phyloP scores from a whole-genome alignment of 2,329 filamentous ascomycete species.

The Magnaporthiopsis rhizophila region DNA sequence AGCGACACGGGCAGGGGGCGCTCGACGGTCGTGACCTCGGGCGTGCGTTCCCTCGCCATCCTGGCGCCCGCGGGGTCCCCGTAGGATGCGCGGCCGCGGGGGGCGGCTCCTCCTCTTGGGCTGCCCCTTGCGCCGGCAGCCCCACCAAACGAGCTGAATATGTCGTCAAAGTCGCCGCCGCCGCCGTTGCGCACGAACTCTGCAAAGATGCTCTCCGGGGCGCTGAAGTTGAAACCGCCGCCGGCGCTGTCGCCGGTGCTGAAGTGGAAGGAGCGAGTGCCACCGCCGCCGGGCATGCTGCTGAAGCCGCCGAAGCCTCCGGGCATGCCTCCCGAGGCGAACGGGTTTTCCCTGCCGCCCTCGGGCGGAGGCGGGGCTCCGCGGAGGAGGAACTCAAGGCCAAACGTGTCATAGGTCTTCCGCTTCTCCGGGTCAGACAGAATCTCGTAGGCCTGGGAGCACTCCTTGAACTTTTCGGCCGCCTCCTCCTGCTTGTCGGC shows the following conservation, averaged over 20 bases:
- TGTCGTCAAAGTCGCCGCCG: conserved; percentile 44
- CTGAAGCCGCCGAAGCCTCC: conserved; percentile 19
- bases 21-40: conserved; percentile 87
- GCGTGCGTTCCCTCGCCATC: conserved; percentile 47
- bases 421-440: conserved; percentile 95
- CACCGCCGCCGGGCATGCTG: conserved; percentile 30
- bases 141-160: conserved; percentile 41
- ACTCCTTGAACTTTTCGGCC: conserved; percentile 94
- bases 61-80: conserved; percentile 20
- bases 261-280: conserved; percentile 56
- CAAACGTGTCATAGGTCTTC: conserved; percentile 89
- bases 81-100: conserved; percentile 33
- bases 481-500: conserved; percentile 72
- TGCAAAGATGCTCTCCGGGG: conserved; percentile 75
- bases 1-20: conserved; percentile 71
- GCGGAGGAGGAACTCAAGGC: conserved; percentile 83
- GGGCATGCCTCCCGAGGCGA: conserved; percentile 43
- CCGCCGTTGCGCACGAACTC: conserved; percentile 64
- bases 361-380: conserved; percentile 48
- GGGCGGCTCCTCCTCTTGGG: conserved; percentile 6
- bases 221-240: conserved; percentile 74
- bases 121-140: conserved; percentile 28
- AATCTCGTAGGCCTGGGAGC: conserved; percentile 96
- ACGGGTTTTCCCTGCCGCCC: conserved; percentile 48
- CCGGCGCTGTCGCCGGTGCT: conserved; percentile 42